A percentile compares a stretch with the other conserved stretches of the same genome.
These are phyloP conservation scores for Rostrohypoxylon terebratum DNA, from an alignment of 495 filamentous ascomycete species.

Conservation along the genomic window DNA sequence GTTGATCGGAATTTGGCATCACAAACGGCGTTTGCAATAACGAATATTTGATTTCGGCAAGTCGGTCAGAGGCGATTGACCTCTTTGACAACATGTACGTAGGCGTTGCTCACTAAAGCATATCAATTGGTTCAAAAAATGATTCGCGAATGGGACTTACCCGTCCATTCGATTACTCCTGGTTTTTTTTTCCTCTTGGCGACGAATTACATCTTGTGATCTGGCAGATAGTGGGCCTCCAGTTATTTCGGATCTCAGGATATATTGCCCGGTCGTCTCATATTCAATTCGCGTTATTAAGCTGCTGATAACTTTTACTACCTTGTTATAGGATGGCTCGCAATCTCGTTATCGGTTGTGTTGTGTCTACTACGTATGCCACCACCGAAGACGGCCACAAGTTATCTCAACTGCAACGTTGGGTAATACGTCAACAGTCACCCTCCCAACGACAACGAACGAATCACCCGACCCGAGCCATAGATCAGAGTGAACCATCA, in stretches of 20 bases:
- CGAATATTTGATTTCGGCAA: slow-evolving; percentile 46
- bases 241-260: slow-evolving; percentile 5
- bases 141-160: slow-evolving; percentile 44
- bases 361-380: not conserved
- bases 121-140: slow-evolving; percentile 39
- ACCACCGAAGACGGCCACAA: slow-evolving; percentile 10
- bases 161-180: slow-evolving; percentile 39
- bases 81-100: slow-evolving; percentile 44
- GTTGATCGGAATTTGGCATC: slow-evolving; percentile 49
- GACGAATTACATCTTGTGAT: slow-evolving; percentile 33
- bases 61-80: slow-evolving; percentile 35
- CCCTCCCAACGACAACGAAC: slow-evolving; percentile 9
- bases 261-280: not conserved
- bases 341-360: slow-evolving; percentile 23
- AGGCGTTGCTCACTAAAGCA: slow-evolving; percentile 43
- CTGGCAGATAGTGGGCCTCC: slow-evolving; percentile 8
- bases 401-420: slow-evolving; percentile 19
- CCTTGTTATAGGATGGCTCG: slow-evolving; percentile 11
- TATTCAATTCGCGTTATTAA: slow-evolving; percentile 10
- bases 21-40: slow-evolving; percentile 46
- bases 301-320: slow-evolving; percentile 1
- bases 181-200: slow-evolving; percentile 19
- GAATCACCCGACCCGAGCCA: not conserved
- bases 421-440: slow-evolving; percentile 12
- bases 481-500: not conserved